These are phyloP conservation scores for Starmerella powellii DNA, from an alignment of 805 yeast species.

Conservation along the genomic window DNA sequence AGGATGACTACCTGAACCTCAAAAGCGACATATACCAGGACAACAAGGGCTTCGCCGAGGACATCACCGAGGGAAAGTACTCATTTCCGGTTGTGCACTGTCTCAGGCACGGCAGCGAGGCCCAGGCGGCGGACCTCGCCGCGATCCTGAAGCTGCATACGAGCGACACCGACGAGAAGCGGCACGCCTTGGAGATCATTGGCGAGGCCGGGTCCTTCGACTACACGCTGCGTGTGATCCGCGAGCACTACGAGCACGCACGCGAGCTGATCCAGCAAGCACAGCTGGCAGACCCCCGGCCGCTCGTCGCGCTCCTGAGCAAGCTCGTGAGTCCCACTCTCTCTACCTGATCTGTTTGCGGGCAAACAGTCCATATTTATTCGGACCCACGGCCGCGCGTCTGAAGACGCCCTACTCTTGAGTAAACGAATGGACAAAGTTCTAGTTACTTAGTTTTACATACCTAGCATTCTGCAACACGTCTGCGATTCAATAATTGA, in stretches of 20 bases:
- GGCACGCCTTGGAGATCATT: slow-evolving; percentile 40
- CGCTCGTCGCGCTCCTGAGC: slow-evolving; percentile 7
- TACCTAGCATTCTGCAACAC: no score
- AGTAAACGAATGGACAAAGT: no score
- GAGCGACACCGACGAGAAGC: slow-evolving; percentile 38
- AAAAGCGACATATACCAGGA: slow-evolving; percentile 39
- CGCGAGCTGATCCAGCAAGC: slow-evolving; percentile 19
- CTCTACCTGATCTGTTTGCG: no score
- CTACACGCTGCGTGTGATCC: slow-evolving; percentile 30
- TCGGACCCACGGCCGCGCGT: no score
- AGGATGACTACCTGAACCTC: slow-evolving; percentile 73
- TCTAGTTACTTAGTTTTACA: no score
- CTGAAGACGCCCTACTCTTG: no score
- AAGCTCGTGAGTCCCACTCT: slow-evolving; percentile 2
- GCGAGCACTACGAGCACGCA: slow-evolving; percentile 24
- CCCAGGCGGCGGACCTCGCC: slow-evolving; percentile 22
- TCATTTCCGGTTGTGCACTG: slow-evolving; percentile 77
- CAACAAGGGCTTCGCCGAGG: slow-evolving; percentile 74
- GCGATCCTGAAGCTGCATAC: slow-evolving; percentile 46
- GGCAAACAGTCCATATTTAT: not conserved
- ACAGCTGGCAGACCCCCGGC: not conserved
- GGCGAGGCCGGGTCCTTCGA: slow-evolving; percentile 33
- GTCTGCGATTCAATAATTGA: no score
- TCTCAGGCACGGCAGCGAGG: slow-evolving; percentile 28
- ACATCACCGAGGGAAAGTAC: slow-evolving; percentile 77